Percentiles rank a stretch among this genome's conserved stretches.
Evolutionary conservation across 805 yeast genomes (phyloP).

Genomic region (Candida ficus): DNA sequence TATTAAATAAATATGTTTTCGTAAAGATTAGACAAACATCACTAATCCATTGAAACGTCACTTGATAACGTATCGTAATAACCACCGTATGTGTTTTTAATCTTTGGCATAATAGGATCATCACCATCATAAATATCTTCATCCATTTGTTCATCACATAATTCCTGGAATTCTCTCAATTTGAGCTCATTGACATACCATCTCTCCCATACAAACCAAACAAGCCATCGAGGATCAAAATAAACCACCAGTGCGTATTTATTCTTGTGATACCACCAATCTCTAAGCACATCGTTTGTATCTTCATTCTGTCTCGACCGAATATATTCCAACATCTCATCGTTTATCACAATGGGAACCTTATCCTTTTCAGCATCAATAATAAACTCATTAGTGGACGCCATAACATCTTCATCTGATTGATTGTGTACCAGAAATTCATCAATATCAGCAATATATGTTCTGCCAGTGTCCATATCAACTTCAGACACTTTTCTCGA

Average conservation of each 20-base stretch:
- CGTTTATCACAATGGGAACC: not conserved
- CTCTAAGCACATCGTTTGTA: slow-evolving; percentile 3
- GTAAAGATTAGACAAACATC: too few relatives aligned
- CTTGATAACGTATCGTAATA: too few relatives aligned
- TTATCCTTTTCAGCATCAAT: not conserved
- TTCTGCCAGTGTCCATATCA: not conserved
- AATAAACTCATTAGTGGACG: slow-evolving; percentile 6
- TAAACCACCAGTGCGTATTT: slow-evolving; percentile 4
- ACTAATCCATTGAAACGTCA: too few relatives aligned
- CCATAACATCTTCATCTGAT: slow-evolving; percentile 14
- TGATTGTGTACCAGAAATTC: slow-evolving; percentile 15
- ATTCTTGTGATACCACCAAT: slow-evolving; percentile 6
- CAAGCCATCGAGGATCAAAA: not conserved
- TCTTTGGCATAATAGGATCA: too few relatives aligned
- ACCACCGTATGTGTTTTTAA: too few relatives aligned
- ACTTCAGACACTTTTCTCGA: too few relatives aligned
- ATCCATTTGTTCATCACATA: not conserved
- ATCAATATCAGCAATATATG: slow-evolving; percentile 13
- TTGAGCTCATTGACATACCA: slow-evolving; percentile 25
- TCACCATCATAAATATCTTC: not conserved
- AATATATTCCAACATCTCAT: not conserved
- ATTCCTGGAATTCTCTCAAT: slow-evolving; percentile 8
- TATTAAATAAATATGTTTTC: too few relatives aligned
- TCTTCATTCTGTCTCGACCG: too few relatives aligned
- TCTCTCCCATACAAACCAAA: slow-evolving; percentile 21